Conservation (phyloP, 176 grass and related monocot species). For the Carex myosuroides region DNA sequence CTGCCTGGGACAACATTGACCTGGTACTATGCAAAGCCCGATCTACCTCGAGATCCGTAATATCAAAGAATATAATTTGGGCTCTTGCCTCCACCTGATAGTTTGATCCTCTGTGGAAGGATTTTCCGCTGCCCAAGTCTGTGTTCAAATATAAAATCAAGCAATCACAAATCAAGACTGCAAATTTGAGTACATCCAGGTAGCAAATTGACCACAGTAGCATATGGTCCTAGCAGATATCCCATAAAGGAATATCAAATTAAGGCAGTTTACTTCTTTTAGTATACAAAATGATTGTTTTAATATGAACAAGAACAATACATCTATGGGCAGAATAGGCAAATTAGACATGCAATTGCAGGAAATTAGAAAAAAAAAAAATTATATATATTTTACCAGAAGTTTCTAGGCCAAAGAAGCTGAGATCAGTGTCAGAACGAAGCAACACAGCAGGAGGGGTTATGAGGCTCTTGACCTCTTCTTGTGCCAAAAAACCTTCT, state of each 20-base stretch:
- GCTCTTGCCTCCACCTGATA: conserved; percentile 85
- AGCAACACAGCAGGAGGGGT: conserved; percentile 59
- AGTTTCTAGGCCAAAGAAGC: conserved; percentile 51
- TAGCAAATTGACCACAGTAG: neutral
- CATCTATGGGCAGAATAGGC: too few species aligned
- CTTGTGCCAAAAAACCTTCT: conserved; percentile 74
- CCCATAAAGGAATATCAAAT: neutral
- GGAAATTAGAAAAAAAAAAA: neutral
- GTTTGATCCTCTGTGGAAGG: conserved; percentile 31
- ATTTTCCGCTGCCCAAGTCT: conserved; percentile 43
- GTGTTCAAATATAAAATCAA: neutral
- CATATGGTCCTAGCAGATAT: neutral
- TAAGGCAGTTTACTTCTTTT: neutral
- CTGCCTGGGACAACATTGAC: conserved; percentile 35
- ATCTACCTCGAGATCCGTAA: conserved; percentile 30
- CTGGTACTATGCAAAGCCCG: conserved; percentile 26
- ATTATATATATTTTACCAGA: conserved; percentile 37
- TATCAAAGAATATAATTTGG: conserved; percentile 56
- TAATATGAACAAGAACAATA: neutral
- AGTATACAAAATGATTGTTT: neutral
- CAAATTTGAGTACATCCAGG: neutral
- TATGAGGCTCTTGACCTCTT: conserved; percentile 39
- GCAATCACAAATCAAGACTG: neutral
- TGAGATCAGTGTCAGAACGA: conserved; percentile 37
- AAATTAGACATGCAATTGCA: neutral